Conservation (phyloP, 345 rosid genomes). For the Camelina laxa region DNA sequence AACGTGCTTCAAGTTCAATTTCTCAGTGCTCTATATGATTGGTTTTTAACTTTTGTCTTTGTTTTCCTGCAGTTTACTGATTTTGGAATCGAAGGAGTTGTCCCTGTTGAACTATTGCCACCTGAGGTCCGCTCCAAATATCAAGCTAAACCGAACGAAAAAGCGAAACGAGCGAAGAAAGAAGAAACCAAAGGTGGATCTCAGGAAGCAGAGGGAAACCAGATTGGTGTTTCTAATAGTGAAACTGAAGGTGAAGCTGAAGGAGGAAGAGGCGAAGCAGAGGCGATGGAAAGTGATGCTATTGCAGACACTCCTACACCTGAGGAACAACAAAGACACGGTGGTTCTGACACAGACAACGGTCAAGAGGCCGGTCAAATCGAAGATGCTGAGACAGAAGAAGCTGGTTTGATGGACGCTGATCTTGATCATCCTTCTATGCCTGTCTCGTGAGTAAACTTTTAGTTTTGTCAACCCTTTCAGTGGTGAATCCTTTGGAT, state of each 20-base stretch:
- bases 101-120: slow-evolving; percentile 86
- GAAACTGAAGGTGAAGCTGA: slow-evolving; percentile 75
- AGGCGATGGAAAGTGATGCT: slow-evolving; percentile 68
- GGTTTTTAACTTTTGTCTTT: neutral
- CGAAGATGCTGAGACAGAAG: slow-evolving; percentile 85
- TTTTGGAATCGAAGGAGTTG: slow-evolving; percentile 94
- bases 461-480: slow-evolving; percentile 22
- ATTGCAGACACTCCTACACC: slow-evolving; percentile 57
- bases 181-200: slow-evolving; percentile 68
- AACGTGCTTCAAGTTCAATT: slow-evolving; percentile 6
- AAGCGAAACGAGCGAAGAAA: slow-evolving; percentile 87
- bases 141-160: slow-evolving; percentile 86
- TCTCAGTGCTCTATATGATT: slow-evolving; percentile 29
- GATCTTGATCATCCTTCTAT: slow-evolving; percentile 35
- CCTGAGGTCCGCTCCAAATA: slow-evolving; percentile 77
- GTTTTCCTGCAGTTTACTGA: slow-evolving; percentile 78
- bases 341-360: slow-evolving; percentile 66
- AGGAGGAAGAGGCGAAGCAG: slow-evolving; percentile 61
- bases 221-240: slow-evolving; percentile 61
- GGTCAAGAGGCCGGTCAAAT: slow-evolving; percentile 82
- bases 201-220: slow-evolving; percentile 69
- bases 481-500: slow-evolving; percentile 6
- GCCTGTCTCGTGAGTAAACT: slow-evolving; percentile 20
- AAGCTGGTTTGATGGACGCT: slow-evolving; percentile 52
- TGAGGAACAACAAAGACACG: slow-evolving; percentile 77